Evolutionary conservation across 495 filamentous ascomycete genomes (phyloP).

Genomic region (Aeminium ludgeri): DNA sequence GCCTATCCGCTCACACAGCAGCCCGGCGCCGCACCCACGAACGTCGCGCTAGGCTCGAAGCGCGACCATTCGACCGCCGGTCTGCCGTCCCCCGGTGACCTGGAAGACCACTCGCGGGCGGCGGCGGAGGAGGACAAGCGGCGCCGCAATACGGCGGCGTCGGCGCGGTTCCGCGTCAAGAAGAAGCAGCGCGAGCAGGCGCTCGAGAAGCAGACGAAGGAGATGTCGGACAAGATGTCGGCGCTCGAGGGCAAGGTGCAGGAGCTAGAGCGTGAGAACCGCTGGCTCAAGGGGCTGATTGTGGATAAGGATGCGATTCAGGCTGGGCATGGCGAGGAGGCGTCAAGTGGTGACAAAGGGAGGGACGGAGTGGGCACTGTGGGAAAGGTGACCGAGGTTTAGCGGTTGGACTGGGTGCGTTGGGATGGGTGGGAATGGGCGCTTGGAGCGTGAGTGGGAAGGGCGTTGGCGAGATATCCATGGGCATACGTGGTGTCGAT

Average conservation of each 20-base stretch:
- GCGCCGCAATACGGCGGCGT: slow-evolving; percentile 86
- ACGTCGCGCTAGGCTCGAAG: too few species aligned
- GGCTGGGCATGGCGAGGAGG: too few species aligned
- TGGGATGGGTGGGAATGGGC: too few species aligned
- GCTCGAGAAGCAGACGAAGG: slow-evolving; percentile 77
- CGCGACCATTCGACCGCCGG: slow-evolving; percentile 1
- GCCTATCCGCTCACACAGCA: neutral
- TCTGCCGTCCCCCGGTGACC: slow-evolving; percentile 23
- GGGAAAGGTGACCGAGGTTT: too few species aligned
- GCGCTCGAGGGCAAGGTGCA: slow-evolving; percentile 65
- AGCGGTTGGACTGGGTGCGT: too few species aligned
- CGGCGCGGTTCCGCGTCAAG: slow-evolving; percentile 90
- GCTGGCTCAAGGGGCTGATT: slow-evolving; percentile 86
- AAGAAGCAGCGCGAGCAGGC: slow-evolving; percentile 98
- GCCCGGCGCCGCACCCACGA: slow-evolving; percentile 8
- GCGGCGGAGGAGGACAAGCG: slow-evolving; percentile 96
- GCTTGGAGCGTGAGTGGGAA: too few species aligned
- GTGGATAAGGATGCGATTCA: slow-evolving; percentile 53
- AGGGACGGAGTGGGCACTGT: too few species aligned
- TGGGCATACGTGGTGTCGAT: too few species aligned
- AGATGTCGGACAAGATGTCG: slow-evolving; percentile 70
- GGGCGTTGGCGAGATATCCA: too few species aligned
- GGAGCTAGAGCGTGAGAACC: slow-evolving; percentile 86
- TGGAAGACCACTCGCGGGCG: slow-evolving; percentile 53
- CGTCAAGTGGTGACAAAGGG: too few species aligned